phyloP scores from a whole-genome alignment of 75 land plant species.

The Isoetes taiwanensis region DNA sequence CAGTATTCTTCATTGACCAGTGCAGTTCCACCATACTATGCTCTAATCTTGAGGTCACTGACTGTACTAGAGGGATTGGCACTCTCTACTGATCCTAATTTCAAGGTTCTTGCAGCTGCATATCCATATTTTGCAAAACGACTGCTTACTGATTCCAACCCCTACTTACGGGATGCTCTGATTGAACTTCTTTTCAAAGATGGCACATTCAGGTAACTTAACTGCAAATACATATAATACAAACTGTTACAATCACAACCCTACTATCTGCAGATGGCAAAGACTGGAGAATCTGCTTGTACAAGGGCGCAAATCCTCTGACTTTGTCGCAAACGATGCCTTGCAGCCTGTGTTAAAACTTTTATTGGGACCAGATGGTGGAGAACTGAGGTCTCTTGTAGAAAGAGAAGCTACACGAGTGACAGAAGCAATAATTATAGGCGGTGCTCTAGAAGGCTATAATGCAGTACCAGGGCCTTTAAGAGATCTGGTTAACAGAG shows the following conservation, averaged over 20 bases:
- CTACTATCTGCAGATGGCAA: slow-evolving; percentile 58
- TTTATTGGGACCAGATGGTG: slow-evolving; percentile 65
- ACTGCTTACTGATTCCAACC: slow-evolving; percentile 90
- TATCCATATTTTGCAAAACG: slow-evolving; percentile 99
- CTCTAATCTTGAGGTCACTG: slow-evolving; percentile 85
- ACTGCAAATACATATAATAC: neutral
- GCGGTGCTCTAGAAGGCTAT: slow-evolving; percentile 51
- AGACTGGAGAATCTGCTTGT: slow-evolving; percentile 92
- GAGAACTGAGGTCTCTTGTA: slow-evolving; percentile 55
- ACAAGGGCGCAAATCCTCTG: slow-evolving; percentile 80
- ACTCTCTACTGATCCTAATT: slow-evolving; percentile 89
- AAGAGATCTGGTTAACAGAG: slow-evolving; percentile 34
- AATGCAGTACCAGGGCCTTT: slow-evolving; percentile 46
- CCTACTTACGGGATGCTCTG: slow-evolving; percentile 91
- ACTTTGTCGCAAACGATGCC: slow-evolving; percentile 85
- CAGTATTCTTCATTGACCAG: neutral
- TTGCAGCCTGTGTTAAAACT: slow-evolving; percentile 90
- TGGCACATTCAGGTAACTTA: slow-evolving; percentile 77
- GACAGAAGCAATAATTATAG: slow-evolving; percentile 63
- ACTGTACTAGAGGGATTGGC: slow-evolving; percentile 97
- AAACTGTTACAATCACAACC: neutral
- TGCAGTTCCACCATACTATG: slow-evolving; percentile 96
- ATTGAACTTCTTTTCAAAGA: slow-evolving; percentile 94
- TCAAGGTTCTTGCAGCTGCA: slow-evolving; percentile 91
- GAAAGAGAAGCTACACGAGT: slow-evolving; percentile 75